Percentiles rank a stretch among this genome's conserved stretches.
phyloP scores from a whole-genome alignment of 768 basidiomycete species.

The Chiua virens region DNA sequence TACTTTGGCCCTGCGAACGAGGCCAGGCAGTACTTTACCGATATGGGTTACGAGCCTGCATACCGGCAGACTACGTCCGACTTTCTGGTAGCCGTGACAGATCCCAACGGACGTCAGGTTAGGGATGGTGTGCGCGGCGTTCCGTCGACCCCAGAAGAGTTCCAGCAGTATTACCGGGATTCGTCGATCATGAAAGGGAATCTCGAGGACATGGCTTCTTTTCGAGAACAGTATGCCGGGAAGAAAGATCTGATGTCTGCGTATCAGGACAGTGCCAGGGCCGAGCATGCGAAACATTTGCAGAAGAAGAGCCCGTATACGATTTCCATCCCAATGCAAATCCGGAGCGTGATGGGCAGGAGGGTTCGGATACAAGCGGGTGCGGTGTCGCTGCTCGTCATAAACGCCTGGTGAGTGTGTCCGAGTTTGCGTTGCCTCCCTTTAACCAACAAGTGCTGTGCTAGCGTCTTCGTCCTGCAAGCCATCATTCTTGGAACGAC shows the following conservation, averaged over 20 bases:
- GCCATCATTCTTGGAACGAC: conserved; percentile 40
- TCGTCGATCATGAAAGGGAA: conserved; percentile 45
- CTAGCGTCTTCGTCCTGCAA: conserved; percentile 41
- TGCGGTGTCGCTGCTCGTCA: conserved; percentile 34
- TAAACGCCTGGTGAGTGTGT: conserved; percentile 25
- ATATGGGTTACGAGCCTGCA: conserved; percentile 54
- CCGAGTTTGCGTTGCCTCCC: not conserved
- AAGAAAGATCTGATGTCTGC: conserved; percentile 40
- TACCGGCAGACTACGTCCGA: conserved; percentile 64
- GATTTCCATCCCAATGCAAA: conserved; percentile 48
- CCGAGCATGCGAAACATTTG: conserved; percentile 52
- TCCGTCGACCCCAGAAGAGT: conserved; percentile 54
- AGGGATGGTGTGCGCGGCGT: conserved; percentile 30
- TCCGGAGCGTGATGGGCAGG: conserved; percentile 45
- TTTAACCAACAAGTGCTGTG: not conserved
- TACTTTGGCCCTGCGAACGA: conserved; percentile 57
- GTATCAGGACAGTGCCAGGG: conserved; percentile 49
- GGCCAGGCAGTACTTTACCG: conserved; percentile 59
- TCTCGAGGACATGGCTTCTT: conserved; percentile 46
- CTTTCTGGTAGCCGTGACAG: conserved; percentile 61
- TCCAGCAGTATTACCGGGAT: conserved; percentile 47
- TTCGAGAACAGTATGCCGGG: conserved; percentile 46
- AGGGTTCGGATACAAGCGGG: conserved; percentile 48
- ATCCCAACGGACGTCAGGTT: conserved; percentile 58
- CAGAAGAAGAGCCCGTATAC: conserved; percentile 47